phyloP scores from a whole-genome alignment of 2,329 filamentous ascomycete genomes.

The Penicillium griseofulvum region DNA sequence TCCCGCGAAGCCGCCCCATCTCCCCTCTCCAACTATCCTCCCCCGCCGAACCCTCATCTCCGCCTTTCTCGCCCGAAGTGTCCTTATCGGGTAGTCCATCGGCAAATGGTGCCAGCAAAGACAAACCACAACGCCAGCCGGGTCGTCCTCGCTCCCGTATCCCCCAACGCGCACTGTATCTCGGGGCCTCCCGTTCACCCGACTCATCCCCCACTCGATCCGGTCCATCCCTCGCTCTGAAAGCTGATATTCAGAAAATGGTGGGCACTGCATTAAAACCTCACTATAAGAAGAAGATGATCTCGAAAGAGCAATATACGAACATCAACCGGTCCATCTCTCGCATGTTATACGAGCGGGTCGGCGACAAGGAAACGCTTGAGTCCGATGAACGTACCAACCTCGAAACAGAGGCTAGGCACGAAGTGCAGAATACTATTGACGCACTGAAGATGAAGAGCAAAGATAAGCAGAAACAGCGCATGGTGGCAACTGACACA shows the following conservation, averaged over 20 bases:
- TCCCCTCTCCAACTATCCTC: conserved; percentile 37
- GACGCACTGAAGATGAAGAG: conserved; percentile 31
- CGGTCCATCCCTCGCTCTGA: conserved; percentile 73
- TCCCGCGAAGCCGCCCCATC: conserved; percentile 32
- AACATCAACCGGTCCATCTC: conserved; percentile 89
- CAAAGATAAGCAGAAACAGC: conserved; percentile 21
- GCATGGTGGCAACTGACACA: conserved; percentile 16
- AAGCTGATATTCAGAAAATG: conserved; percentile 84
- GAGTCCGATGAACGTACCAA: conserved; percentile 64
- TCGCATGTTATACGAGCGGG: conserved; percentile 75
- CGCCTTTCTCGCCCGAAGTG: conserved; percentile 66
- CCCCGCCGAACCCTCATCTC: conserved; percentile 31
- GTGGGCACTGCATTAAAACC: conserved; percentile 80
- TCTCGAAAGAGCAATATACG: conserved; percentile 87
- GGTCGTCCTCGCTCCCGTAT: conserved; percentile 25
- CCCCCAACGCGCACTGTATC: conserved; percentile 22
- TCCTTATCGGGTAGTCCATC: conserved; percentile 60
- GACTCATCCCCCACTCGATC: conserved; percentile 68
- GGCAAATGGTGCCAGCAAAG: conserved; percentile 6
- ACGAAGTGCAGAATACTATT: conserved; percentile 76
- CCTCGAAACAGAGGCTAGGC: conserved; percentile 73
- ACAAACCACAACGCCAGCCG: conserved; percentile 12
- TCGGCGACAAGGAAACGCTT: conserved; percentile 56
- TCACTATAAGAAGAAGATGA: conserved; percentile 72
- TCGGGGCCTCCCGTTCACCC: conserved; percentile 44